Base-by-base conservation (phyloP, 176 grass and related monocot species). In the Triticum turgidum region DNA sequence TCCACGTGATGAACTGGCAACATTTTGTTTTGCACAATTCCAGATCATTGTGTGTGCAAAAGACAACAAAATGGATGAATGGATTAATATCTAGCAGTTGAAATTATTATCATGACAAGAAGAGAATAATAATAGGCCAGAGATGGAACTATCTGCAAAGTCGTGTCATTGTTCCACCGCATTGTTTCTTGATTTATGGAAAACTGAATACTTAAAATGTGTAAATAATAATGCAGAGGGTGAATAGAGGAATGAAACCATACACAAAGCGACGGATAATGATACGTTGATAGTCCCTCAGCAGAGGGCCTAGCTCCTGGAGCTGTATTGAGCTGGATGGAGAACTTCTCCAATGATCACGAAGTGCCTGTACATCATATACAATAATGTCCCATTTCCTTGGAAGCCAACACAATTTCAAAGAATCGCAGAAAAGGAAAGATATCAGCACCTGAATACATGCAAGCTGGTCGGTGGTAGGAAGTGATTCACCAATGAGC, bases 241-340 rank as follows among this genome's bases (percentile, higher is more conserved):
- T 3, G 74, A 29, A 84, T 13, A 52, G 61, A 90, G 73, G 61
- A 73, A 73, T 54, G 67, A 66, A 90, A 88, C 44, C 80, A 74
- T 93, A 94, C 92, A 59, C 51, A 66, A 89, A 87, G 73, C 21
- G 63, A 24, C 32, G 84, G 61, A 92, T 80, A 82, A 91, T 93
- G 61, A 93, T 87, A 1, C 92, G 92, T 86, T 97, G 92, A 86
- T 97, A 97, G 79, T 94, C 95, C 38, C 90, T 91, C 71, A 97
- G 63, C 76, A 97, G 91, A 84, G 92, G 95, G 42, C 92, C 89
- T 67, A 93, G 83, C 67, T 94, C 89, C 65, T 97, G 92, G n/a
- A 97, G 70, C 67, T 91, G 90, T 89, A 97, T 59, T 64, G 88
- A 91, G 75, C 78, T 91, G 49, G 92, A 78, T 37, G 83, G 75